Evolutionary conservation across 345 rosid species (phyloP).

Genomic region (Luvunga scandens): DNA sequence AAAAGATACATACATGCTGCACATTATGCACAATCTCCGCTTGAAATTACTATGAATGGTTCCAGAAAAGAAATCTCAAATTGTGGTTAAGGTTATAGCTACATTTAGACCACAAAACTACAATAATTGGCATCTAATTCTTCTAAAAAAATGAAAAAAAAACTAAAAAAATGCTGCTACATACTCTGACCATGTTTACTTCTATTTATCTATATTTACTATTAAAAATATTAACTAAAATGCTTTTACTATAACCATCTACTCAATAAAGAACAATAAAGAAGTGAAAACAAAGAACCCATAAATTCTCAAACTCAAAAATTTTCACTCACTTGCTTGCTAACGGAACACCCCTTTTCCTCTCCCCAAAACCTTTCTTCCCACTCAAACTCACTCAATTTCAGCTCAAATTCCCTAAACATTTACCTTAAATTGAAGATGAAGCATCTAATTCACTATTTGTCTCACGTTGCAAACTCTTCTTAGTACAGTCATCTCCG

Average conservation of each 20-base stretch:
- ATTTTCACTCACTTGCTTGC: slow-evolving; percentile 5
- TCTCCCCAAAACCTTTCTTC: background rate
- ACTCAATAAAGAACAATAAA: too few species aligned
- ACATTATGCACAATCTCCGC: background rate
- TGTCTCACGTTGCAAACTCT: slow-evolving; percentile 91
- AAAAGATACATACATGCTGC: background rate
- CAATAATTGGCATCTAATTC: too few species aligned
- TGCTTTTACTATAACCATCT: too few species aligned
- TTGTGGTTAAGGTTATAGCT: too few species aligned
- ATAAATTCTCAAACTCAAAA: background rate
- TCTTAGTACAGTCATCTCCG: slow-evolving; percentile 72
- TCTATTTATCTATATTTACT: too few species aligned
- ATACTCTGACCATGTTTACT: too few species aligned
- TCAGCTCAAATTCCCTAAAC: background rate
- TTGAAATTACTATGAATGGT: background rate
- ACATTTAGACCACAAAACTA: too few species aligned
- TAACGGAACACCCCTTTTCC: background rate
- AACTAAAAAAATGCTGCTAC: too few species aligned
- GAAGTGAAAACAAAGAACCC: too few species aligned
- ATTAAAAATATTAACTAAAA: too few species aligned
- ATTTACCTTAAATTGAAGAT: slow-evolving; percentile 14
- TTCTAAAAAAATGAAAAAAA: too few species aligned
- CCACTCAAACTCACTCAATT: background rate
- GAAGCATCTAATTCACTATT: slow-evolving; percentile 84
- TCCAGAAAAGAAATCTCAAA: too few species aligned